phyloP scores from a whole-genome alignment of 371 early-diverging fungal species.

The Rhizopus sp. region DNA sequence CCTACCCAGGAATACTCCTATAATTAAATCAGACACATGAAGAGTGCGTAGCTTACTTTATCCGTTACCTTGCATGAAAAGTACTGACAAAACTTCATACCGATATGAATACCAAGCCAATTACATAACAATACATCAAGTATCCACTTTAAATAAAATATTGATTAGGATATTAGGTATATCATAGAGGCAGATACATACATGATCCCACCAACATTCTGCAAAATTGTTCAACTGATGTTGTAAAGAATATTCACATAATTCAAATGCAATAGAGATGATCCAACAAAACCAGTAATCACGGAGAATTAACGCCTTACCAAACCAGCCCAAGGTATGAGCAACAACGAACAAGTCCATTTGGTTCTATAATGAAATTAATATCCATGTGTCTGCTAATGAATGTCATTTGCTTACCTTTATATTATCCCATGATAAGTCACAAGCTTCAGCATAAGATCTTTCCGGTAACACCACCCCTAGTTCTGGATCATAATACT shows the following conservation, averaged over 20 bases:
- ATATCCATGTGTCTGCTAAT: not conserved
- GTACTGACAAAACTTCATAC: slow-evolving; percentile 96
- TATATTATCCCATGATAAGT: slow-evolving; percentile 72
- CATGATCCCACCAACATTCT: slow-evolving; percentile 99
- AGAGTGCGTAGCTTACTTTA: not conserved
- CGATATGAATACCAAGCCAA: slow-evolving; percentile 91
- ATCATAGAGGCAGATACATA: slow-evolving; percentile 36
- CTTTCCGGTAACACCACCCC: slow-evolving; percentile 87
- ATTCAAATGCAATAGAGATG: slow-evolving; percentile 89
- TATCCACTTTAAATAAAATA: slow-evolving; percentile 78
- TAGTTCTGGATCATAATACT: slow-evolving; percentile 76
- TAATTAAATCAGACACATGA: not conserved
- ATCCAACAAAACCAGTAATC: slow-evolving; percentile 97
- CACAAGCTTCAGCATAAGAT: slow-evolving; percentile 91
- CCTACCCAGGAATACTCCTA: slow-evolving; percentile 92
- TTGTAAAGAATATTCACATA: slow-evolving; percentile 92
- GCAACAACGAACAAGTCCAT: slow-evolving; percentile 94
- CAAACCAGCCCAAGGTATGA: slow-evolving; percentile 95
- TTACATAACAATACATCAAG: slow-evolving; percentile 94
- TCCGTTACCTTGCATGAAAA: slow-evolving; percentile 81
- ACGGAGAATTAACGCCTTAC: slow-evolving; percentile 88
- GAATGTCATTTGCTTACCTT: slow-evolving; percentile 46
- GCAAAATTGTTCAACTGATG: slow-evolving; percentile 97
- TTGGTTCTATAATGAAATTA: slow-evolving; percentile 57
- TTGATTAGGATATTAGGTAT: not conserved